Conservation (phyloP, 768 basidiomycete genomes). For the Pleurotus platypus region DNA sequence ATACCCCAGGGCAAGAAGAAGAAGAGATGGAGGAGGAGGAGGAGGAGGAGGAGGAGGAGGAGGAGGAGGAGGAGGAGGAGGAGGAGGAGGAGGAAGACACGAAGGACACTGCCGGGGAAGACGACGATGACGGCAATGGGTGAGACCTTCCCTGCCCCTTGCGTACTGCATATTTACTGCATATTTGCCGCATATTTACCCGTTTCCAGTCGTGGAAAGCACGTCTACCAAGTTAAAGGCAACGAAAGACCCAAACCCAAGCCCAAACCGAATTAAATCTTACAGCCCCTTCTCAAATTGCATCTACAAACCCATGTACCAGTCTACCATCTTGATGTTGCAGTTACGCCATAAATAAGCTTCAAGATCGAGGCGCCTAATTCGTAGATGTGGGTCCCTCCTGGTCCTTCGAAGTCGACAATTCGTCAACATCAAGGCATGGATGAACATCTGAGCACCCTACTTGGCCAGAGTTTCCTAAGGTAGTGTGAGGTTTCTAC, state of each 20-base stretch:
- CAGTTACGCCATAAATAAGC: too few species aligned
- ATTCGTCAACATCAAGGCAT: too few species aligned
- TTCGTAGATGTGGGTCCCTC: too few species aligned
- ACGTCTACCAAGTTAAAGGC: background rate
- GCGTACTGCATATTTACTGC: background rate
- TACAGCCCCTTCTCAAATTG: too few species aligned
- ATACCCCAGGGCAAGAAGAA: background rate
- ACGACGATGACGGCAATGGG: slow-evolving; percentile 12
- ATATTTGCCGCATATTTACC: background rate
- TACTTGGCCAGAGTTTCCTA: too few species aligned
- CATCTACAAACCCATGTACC: too few species aligned
- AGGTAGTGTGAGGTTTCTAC: too few species aligned
- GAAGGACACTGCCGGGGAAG: slow-evolving; percentile 23
- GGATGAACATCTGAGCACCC: too few species aligned
- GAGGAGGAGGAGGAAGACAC: slow-evolving; percentile 22
- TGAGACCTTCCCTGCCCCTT: background rate
- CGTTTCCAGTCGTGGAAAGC: background rate
- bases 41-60: slow-evolving; percentile 22
- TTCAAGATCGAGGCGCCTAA: too few species aligned
- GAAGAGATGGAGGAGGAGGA: slow-evolving; percentile 14
- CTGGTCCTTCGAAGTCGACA: too few species aligned
- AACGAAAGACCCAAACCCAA: background rate
- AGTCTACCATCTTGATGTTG: too few species aligned
- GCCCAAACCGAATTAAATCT: background rate
- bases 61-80: slow-evolving; percentile 20